phyloP scores from a whole-genome alignment of 345 rosid species.

The Durio zibethinus region DNA sequence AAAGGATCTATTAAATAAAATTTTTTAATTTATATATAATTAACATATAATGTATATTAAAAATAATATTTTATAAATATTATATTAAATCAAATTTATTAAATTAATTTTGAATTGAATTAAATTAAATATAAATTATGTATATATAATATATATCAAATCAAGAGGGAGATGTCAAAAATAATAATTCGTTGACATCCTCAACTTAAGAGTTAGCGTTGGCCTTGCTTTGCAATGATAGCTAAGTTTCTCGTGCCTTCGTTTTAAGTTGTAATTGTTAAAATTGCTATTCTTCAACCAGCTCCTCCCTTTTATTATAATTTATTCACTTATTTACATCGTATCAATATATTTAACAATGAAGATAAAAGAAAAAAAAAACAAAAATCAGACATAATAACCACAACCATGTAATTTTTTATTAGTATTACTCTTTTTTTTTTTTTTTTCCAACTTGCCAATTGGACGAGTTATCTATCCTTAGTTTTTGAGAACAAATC shows the following conservation, averaged over 20 bases:
- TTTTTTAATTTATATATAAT: too few species aligned
- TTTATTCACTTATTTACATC: slow-evolving; percentile 6
- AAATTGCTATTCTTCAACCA: slow-evolving; percentile 4
- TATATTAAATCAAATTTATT: too few species aligned
- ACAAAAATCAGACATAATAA: not conserved
- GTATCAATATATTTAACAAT: not conserved
- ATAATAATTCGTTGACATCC: too few species aligned
- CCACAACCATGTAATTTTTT: not conserved
- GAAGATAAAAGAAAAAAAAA: not conserved
- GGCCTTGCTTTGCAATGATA: slow-evolving; percentile 12
- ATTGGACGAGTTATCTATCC: not conserved
- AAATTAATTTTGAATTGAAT: too few species aligned
- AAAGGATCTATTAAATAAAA: too few species aligned
- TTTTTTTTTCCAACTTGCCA: not conserved
- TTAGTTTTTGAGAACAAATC: not conserved
- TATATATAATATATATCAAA: too few species aligned
- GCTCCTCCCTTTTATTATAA: slow-evolving; percentile 2
- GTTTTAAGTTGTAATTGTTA: slow-evolving; percentile 4
- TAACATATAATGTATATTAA: too few species aligned
- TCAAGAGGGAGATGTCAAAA: too few species aligned
- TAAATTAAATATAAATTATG: too few species aligned
- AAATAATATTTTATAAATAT: too few species aligned
- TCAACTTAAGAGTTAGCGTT: too few species aligned
- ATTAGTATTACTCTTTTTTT: not conserved
- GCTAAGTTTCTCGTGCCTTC: slow-evolving; percentile 2